These are phyloP conservation scores for Phoma sp. DNA, from an alignment of 2,329 filamentous ascomycete genomes.

Conservation along the genomic window DNA sequence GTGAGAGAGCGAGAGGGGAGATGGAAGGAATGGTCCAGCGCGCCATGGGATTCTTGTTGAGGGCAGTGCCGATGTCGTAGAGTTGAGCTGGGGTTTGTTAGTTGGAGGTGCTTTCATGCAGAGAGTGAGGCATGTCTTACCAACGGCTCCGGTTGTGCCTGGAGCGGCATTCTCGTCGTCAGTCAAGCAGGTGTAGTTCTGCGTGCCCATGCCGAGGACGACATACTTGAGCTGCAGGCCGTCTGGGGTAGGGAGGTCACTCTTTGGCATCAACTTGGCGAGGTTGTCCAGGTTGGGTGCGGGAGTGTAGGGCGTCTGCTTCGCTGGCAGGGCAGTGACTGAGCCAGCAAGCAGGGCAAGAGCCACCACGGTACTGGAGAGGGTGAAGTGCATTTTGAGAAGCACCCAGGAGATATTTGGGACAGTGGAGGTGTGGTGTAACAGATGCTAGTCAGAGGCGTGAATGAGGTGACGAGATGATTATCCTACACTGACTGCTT, in stretches of 20 bases:
- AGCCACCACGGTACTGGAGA: conserved; percentile 31
- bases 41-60: conserved; percentile 37
- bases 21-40: conserved; percentile 42
- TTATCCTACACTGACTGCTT: conserved; percentile 5
- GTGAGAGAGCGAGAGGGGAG: conserved; percentile 41
- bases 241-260: conserved; percentile 36
- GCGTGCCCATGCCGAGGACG: conserved; percentile 57
- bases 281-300: conserved; percentile 33
- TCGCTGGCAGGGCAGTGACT: conserved; percentile 23
- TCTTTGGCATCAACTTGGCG: conserved; percentile 35
- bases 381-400: conserved; percentile 38
- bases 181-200: conserved; percentile 57
- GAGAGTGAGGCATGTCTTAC: conserved; percentile 22
- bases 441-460: background rate
- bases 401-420: background rate
- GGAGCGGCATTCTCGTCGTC: conserved; percentile 33
- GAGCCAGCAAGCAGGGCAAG: conserved; percentile 27
- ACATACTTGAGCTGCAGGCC: conserved; percentile 52
- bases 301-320: conserved; percentile 21
- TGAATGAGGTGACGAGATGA: background rate
- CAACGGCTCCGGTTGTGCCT: conserved; percentile 42
- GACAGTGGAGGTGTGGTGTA: background rate
- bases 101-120: background rate
- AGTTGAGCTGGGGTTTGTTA: conserved; percentile 39
- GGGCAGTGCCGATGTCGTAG: conserved; percentile 43